Conservation (phyloP, 2,329 filamentous ascomycete species). For the Ophiocordyceps unilateralis region DNA sequence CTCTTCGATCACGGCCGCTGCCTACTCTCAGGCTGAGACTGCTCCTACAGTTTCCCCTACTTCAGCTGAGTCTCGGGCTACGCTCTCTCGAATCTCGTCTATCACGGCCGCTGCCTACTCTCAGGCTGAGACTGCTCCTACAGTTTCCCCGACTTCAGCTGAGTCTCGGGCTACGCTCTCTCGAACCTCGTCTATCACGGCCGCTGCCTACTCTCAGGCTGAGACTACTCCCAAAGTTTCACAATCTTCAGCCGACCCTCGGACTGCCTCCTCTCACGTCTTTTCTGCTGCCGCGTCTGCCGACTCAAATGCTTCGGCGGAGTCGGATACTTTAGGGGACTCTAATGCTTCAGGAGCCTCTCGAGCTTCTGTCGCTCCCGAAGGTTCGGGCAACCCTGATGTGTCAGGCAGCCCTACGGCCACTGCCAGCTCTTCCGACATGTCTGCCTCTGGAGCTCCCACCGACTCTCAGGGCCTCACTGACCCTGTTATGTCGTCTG, state of each 20-base stretch:
- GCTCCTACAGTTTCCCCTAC: too few relatives aligned
- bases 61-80: neutral
- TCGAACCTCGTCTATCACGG: neutral
- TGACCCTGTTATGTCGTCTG: neutral
- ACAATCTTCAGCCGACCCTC: neutral
- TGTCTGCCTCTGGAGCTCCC: neutral
- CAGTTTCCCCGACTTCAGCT: neutral
- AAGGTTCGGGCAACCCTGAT: neutral
- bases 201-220: neutral
- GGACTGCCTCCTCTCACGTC: too few relatives aligned
- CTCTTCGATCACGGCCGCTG: neutral
- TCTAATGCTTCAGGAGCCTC: too few relatives aligned
- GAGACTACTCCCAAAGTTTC: neutral
- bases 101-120: too few relatives aligned
- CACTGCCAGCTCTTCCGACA: neutral
- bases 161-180: neutral
- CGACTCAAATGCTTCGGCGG: too few relatives aligned
- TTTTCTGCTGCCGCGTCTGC: too few relatives aligned
- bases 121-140: too few relatives aligned
- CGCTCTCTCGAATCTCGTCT: neutral
- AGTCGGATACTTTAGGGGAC: too few relatives aligned
- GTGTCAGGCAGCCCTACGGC: neutral
- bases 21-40: too few relatives aligned
- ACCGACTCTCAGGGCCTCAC: neutral
- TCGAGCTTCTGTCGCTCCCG: too few relatives aligned